Evolutionary conservation across 495 filamentous ascomycete genomes (phyloP).

Genomic region (Copromyces sp.): DNA sequence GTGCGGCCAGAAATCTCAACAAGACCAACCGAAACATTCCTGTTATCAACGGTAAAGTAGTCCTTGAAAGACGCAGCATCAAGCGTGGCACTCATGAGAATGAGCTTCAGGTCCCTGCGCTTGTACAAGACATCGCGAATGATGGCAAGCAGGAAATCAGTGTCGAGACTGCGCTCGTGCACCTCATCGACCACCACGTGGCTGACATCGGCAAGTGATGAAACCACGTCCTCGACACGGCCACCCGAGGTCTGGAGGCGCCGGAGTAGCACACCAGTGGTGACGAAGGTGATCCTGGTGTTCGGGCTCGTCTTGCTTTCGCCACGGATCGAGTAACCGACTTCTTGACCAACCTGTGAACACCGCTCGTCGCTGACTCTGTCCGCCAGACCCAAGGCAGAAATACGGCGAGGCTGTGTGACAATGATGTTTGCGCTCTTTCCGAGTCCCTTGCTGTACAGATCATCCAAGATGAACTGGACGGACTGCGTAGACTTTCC

Average conservation of each 20-base stretch:
- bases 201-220: constrained; percentile 76
- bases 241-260: constrained; percentile 81
- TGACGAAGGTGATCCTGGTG: constrained; percentile 92
- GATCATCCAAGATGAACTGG: constrained; percentile 88
- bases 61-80: constrained; percentile 77
- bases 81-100: constrained; percentile 97
- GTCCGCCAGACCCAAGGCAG: constrained; percentile 86
- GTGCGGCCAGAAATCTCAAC: constrained; percentile 86
- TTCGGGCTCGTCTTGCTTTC: constrained; percentile 56
- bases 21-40: constrained; percentile 51
- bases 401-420: constrained; percentile 91
- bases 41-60: constrained; percentile 60
- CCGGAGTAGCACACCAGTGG: constrained; percentile 88
- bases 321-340: constrained; percentile 91
- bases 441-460: constrained; percentile 69
- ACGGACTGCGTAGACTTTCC: constrained; percentile 97
- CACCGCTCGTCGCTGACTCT: constrained; percentile 89
- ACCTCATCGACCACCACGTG: constrained; percentile 97
- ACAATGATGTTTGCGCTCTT: constrained; percentile 83
- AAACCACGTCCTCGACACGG: constrained; percentile 61
- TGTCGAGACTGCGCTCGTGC: constrained; percentile 90
- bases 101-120: constrained; percentile 76
- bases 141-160: constrained; percentile 84
- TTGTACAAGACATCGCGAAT: constrained; percentile 70
- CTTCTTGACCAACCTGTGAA: constrained; percentile 68